phyloP scores from a whole-genome alignment of 805 yeast genomes.

The Cyberlindnera subsufficiens region DNA sequence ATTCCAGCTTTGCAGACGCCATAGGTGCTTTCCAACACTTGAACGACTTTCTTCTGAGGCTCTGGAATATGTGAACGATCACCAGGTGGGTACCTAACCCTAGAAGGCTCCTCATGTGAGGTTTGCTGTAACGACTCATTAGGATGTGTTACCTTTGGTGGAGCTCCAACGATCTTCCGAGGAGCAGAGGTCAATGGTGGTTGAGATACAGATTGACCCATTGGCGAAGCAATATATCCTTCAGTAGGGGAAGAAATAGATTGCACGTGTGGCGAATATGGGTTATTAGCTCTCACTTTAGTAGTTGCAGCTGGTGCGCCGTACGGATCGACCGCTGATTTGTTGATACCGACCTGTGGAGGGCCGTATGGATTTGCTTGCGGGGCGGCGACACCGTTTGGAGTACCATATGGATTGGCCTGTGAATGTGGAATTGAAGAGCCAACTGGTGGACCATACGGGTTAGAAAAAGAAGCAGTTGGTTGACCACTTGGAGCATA shows the following conservation, averaged over 20 bases:
- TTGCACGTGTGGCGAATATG: conserved; percentile 16
- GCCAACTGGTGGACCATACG: conserved; percentile 32
- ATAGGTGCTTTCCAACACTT: conserved; percentile 48
- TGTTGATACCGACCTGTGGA: too few species aligned
- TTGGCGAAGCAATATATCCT: conserved; percentile 29
- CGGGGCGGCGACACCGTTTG: conserved; percentile 14
- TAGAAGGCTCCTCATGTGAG: conserved; percentile 3
- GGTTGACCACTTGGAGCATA: conserved; percentile 26
- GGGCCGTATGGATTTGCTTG: conserved; percentile 38
- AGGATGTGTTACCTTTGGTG: conserved; percentile 6
- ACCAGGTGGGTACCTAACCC: conserved; percentile 46
- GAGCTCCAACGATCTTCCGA: conserved; percentile 11
- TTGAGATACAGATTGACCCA: not conserved
- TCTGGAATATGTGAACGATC: conserved; percentile 66
- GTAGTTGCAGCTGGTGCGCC: conserved; percentile 11
- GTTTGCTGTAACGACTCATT: conserved; percentile 17
- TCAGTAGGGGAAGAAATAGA: conserved; percentile 12
- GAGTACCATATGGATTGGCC: conserved; percentile 32
- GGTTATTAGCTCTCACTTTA: conserved; percentile 21
- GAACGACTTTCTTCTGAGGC: conserved; percentile 50
- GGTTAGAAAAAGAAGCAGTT: conserved; percentile 28
- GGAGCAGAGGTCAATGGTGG: not conserved
- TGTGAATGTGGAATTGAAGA: conserved; percentile 19
- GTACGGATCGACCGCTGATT: conserved; percentile 25
- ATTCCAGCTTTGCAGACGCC: conserved; percentile 72